Evolutionary conservation across 495 filamentous ascomycete genomes (phyloP), one percentile per base, ranked within the genome.

Genomic region (Lasiosphaeriaceae sp.): DNA sequence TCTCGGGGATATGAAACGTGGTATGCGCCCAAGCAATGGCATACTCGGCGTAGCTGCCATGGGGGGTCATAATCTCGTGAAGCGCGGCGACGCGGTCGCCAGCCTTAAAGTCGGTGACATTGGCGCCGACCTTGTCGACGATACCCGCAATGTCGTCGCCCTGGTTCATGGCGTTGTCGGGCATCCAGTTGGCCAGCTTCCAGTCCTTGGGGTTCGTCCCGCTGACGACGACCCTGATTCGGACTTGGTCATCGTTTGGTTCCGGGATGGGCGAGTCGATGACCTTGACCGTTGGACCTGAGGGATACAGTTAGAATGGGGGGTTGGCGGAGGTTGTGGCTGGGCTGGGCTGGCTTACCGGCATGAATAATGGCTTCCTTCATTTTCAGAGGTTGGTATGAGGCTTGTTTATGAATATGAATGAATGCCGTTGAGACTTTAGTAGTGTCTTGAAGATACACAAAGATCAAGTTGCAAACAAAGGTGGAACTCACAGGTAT

Each of bases 161-260:
- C 47, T 73, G 61, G 69, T 90, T 90, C 21, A 60, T 19, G 37
- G 6, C 55, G 11, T 14, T 12, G 29, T 29, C 22, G 23, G 39
- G 17, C 45, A 55, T 24, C 2, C 54, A 48, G 1, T 66, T 56
- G 5, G 74, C 65, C 3, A 73, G 22, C 60, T 87, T 90, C 88
- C 87, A 90, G 71, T 93, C 90, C 64, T 92, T 92, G 2, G 90
- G 90, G 66, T 92, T 92, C 19, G 82, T 84, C 20, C 86, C 86
- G 39, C 77, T 80, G 7, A 85, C 83, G 11, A 86, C 71, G 35
- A 90, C 86, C 56, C 83, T 83, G 62, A 88, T 92, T 16, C 92
- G 77, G 20, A 92, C 73, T 55, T 94, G 81, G 55, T 82, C 77
- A 11, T 77, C 71, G 47, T 77, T 73, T 0, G 85, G 85, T 19